phyloP scores from a whole-genome alignment of 176 grass and related monocot species.

The Oryza glaberrima region DNA sequence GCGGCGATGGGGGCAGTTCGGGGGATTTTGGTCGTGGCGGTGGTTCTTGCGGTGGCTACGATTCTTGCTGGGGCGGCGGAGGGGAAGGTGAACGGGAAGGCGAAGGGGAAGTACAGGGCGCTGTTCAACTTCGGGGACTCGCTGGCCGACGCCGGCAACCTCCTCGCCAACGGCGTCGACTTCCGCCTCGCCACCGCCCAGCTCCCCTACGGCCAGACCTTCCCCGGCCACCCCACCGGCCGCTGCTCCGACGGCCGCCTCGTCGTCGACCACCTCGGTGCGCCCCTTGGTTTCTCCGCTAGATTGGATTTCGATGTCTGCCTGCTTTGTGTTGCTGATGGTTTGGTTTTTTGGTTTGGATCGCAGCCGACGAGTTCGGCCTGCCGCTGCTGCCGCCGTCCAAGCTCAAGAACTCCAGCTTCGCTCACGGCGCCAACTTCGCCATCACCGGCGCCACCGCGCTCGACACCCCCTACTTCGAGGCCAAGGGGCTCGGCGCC shows the following conservation, averaged over 20 bases:
- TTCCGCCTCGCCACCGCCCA: slow-evolving; percentile 63
- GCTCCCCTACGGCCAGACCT: slow-evolving; percentile 81
- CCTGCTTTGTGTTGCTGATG: not conserved
- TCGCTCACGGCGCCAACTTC: slow-evolving; percentile 80
- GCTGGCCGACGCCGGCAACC: slow-evolving; percentile 81
- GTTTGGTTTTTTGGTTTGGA: slow-evolving; percentile 1
- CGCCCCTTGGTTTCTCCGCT: not conserved
- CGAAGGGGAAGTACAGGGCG: slow-evolving; percentile 62
- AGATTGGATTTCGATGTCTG: not conserved
- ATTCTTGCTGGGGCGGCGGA: not conserved
- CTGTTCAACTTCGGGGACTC: slow-evolving; percentile 93
- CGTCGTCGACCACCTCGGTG: slow-evolving; percentile 84
- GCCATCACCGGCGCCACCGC: slow-evolving; percentile 93
- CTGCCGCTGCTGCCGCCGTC: slow-evolving; percentile 79
- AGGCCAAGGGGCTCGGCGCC: slow-evolving; percentile 54
- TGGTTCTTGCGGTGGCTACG: not conserved
- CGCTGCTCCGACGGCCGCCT: slow-evolving; percentile 90
- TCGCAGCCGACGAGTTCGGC: slow-evolving; percentile 69
- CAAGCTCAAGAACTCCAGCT: slow-evolving; percentile 60
- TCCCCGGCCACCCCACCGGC: slow-evolving; percentile 66
- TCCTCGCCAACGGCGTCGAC: slow-evolving; percentile 53
- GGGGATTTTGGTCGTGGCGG: not conserved
- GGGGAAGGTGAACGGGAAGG: not conserved
- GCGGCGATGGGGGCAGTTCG: not conserved
- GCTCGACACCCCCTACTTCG: slow-evolving; percentile 77